Evolutionary conservation across 257 asterid genomes (phyloP).

Genomic region (Craterostigma plantagineum): DNA sequence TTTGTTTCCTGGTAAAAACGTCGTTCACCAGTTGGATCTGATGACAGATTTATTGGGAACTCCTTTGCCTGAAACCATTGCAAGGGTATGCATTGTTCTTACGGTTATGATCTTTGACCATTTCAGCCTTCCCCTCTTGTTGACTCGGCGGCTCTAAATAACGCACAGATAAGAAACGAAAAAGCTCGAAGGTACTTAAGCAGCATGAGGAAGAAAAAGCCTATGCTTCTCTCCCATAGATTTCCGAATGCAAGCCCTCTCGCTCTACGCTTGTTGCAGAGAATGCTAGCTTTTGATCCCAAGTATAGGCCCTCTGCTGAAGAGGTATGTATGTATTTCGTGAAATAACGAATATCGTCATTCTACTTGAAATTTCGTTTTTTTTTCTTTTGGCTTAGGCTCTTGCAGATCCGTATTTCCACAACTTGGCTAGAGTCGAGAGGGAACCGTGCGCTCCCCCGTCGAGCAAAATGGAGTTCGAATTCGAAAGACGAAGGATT

Average conservation of each 20-base stretch:
- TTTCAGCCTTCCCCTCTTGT: background rate
- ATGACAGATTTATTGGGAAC: slow-evolving; percentile 87
- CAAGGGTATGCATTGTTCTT: slow-evolving; percentile 39
- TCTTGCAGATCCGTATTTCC: slow-evolving; percentile 92
- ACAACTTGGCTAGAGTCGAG: slow-evolving; percentile 89
- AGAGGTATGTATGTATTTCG: slow-evolving; percentile 39
- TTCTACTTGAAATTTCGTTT: background rate
- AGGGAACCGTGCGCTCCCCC: slow-evolving; percentile 96
- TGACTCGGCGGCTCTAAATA: slow-evolving; percentile 10
- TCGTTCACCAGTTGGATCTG: slow-evolving; percentile 87
- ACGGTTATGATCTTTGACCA: background rate
- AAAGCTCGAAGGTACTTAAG: slow-evolving; percentile 90
- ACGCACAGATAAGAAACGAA: slow-evolving; percentile 76
- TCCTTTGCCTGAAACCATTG: slow-evolving; percentile 74
- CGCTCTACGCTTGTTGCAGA: slow-evolving; percentile 73
- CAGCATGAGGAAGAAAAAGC: slow-evolving; percentile 86
- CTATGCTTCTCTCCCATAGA: slow-evolving; percentile 60
- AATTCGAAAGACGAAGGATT: slow-evolving; percentile 87
- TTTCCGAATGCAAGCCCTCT: slow-evolving; percentile 77
- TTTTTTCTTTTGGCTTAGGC: slow-evolving; percentile 42
- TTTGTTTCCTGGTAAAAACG: slow-evolving; percentile 87
- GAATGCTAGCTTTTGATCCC: slow-evolving; percentile 93
- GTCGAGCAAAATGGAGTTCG: slow-evolving; percentile 87
- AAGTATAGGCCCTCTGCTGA: slow-evolving; percentile 86
- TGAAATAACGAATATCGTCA: background rate